Percentiles rank a stretch among this genome's conserved stretches.
These are phyloP conservation scores for Chaetomiaceae sp. DNA, from an alignment of 2,329 filamentous ascomycete genomes.

Conservation along the genomic window DNA sequence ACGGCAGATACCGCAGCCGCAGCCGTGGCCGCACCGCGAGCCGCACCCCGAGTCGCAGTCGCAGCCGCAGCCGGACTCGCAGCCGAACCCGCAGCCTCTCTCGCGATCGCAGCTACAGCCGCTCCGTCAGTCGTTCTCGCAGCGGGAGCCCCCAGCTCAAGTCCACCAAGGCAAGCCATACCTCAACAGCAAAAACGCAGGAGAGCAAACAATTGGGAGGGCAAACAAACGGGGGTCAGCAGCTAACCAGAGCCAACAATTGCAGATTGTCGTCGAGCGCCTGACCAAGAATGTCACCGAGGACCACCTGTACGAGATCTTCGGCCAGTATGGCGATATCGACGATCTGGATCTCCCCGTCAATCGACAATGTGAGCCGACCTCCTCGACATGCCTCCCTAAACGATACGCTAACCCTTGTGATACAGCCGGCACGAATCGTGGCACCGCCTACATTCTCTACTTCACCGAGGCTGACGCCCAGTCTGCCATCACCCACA, in stretches of 20 bases:
- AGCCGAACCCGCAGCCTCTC: constrained; percentile 31
- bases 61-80: constrained; percentile 27
- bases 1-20: constrained; percentile 33
- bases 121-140: constrained; percentile 33
- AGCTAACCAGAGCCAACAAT: constrained; percentile 1
- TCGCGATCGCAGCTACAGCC: constrained; percentile 30
- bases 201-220: too few species aligned
- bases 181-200: background rate
- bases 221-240: too few species aligned
- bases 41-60: constrained; percentile 25
- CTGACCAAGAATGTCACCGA: constrained; percentile 93
- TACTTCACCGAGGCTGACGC: constrained; percentile 74
- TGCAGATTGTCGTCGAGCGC: constrained; percentile 88
- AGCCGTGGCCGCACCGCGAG: constrained; percentile 29
- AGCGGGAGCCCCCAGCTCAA: constrained; percentile 37
- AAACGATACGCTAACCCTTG: constrained; percentile 16
- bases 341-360: constrained; percentile 85
- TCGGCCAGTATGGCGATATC: constrained; percentile 81
- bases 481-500: constrained; percentile 84
- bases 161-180: constrained; percentile 48
- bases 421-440: constrained; percentile 71
- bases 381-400: background rate
- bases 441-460: constrained; percentile 89
- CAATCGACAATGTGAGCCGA: constrained; percentile 69
- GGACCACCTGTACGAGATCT: constrained; percentile 84